A percentile compares a stretch with the other conserved stretches of the same genome.
phyloP scores from a whole-genome alignment of 2,329 filamentous ascomycete species.

The Neobulgaria alba region DNA sequence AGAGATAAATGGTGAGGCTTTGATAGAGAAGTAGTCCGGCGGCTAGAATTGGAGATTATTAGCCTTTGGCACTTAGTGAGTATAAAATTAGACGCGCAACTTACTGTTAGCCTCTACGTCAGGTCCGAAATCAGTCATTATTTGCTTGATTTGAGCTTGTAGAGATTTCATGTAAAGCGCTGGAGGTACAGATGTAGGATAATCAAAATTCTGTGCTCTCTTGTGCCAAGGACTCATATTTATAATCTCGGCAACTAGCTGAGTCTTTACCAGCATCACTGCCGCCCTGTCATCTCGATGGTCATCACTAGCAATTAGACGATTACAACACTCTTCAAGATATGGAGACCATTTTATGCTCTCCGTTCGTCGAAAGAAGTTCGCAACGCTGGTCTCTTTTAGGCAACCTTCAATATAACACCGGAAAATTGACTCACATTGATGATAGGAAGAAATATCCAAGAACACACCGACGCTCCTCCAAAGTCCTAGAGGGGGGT shows the following conservation, averaged over 20 bases:
- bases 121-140: slow-evolving; percentile 1
- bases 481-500: slow-evolving; percentile 3
- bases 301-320: neutral
- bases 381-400: slow-evolving; percentile 16
- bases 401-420: too few species aligned
- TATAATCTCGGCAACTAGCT: slow-evolving; percentile 5
- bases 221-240: neutral
- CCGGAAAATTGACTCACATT: slow-evolving; percentile 3
- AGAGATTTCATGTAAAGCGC: slow-evolving; percentile 4
- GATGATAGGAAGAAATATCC: slow-evolving; percentile 6
- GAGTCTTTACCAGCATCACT: slow-evolving; percentile 8
- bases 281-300: slow-evolving; percentile 7
- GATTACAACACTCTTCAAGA: slow-evolving; percentile 13
- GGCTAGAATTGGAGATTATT: neutral
- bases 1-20: slow-evolving; percentile 4
- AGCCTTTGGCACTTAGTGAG: neutral
- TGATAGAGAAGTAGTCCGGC: slow-evolving; percentile 8
- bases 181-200: neutral
- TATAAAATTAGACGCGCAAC: neutral
- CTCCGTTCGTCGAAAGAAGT: slow-evolving; percentile 15
- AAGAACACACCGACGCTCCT: slow-evolving; percentile 8
- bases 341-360: slow-evolving; percentile 8
- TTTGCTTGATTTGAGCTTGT: slow-evolving; percentile 4
- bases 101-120: slow-evolving; percentile 9
- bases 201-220: neutral